Base-by-base conservation (phyloP, 2,329 filamentous ascomycete genomes). In the Claviceps humidiphila region DNA sequence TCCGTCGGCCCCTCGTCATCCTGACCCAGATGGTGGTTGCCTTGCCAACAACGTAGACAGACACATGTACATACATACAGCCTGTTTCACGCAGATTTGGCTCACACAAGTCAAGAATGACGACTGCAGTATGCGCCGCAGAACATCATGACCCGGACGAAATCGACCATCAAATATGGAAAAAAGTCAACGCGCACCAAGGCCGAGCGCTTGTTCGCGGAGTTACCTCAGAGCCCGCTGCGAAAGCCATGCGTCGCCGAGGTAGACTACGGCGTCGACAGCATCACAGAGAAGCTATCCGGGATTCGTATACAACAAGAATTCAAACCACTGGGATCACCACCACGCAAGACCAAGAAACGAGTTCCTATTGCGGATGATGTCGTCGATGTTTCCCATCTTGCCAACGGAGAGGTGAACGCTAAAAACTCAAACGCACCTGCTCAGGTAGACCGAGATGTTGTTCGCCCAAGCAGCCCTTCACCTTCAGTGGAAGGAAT, bases 211-310 rank as follows among this genome's bases (percentile, higher is more conserved):
- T 63, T 77, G 45, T 77, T 79, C 56, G 71, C 71, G 20, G 74
- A 77, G 57, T 62, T 80, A 8, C 74, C 76, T 0, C 71, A 71
- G 53, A 77, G 72, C 45, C 77, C 77, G 3, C 55, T 71, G 49
- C 71, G 73, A 47, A 63, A 57, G 45, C 58, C 59, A 41, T 49
- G 54, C 24, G 24, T 44, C 22, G 52, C 47, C 16, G 51, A 43
- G 3, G 49, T 53, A 30, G 54, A 63, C 41, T 59, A 66, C 46
- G 57, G 58, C 17, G 43, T 74, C 20, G 59, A 56, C 17, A 61
- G 63, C 26, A 55, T 74, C 43, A 63, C 67, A 7, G 58, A 67
- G 39, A 63, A 67, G 48, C 58, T 72, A 26, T 63, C 64, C 2
- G 55, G 59, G 11, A 60, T 71, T 17, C 56, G 53, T 8, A 58